Base-by-base conservation (phyloP, 2,329 filamentous ascomycete genomes). In the Scedosporium apiospermum region DNA sequence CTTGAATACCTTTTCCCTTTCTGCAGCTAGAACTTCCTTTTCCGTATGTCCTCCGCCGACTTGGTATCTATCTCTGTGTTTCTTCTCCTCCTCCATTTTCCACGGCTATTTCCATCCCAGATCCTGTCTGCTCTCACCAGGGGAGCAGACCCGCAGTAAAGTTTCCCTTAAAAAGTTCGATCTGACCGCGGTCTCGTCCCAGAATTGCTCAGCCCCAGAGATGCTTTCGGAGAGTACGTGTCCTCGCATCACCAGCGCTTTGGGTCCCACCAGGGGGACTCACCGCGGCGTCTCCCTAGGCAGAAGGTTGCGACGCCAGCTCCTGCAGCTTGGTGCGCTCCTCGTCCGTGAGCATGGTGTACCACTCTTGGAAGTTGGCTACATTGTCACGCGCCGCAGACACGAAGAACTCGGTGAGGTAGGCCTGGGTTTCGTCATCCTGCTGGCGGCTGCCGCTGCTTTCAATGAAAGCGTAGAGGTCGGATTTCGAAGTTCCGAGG, bases 351-450 rank as follows among this genome's bases (percentile, higher is more conserved):
- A 86, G 71, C 73, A 81, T 75, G 63, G 73, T 76, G 68, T 82
- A 86, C 82, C 82, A 85, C 16, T 80, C 74, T 68, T 80, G 77
- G 73, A 86, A 86, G 63, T 77, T 78, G 60, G 80, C 80, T 55
- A 80, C 74, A 66, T 86, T 82, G 64, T 85, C 82, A n/a, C 75
- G 77, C 10, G 79, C 82, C 9, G 81, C 82, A 12, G 73, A 71
- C 58, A 87, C 73, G 76, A 97, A 97, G 77, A 96, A 97, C 14
- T 93, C 86, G 1, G 86, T 82, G 57, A 98, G 78, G 73, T 91
- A 96, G 3, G 83, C 84, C 72, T 96, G 91, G 6, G 93, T 96
- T 79, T 96, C 92, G 71, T 97, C 91, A 71, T 98, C 93, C 41
- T 88, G 84, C 70, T 88, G 85, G 61, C 92, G 85, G 68, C 77